These are phyloP conservation scores for Colletotrichum phormii DNA, from an alignment of 2,329 filamentous ascomycete genomes.

Conservation along the genomic window DNA sequence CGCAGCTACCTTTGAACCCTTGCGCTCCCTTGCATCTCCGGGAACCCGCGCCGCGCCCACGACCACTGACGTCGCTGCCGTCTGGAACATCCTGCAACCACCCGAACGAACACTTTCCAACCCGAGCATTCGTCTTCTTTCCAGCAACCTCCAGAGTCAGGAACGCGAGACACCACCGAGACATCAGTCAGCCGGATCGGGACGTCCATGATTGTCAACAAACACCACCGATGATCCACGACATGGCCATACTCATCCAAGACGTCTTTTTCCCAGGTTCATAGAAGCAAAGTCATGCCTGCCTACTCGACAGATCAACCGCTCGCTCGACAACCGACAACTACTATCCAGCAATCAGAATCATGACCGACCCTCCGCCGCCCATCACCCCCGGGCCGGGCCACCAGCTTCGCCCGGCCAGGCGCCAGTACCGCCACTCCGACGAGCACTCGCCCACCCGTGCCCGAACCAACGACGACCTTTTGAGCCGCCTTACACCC, in stretches of 20 bases:
- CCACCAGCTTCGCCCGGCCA: conserved; percentile 48
- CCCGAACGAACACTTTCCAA: conserved; percentile 8
- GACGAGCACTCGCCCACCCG: conserved; percentile 59
- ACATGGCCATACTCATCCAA: conserved; percentile 27
- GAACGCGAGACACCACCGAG: conserved; percentile 8
- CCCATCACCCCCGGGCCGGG: conserved; percentile 46
- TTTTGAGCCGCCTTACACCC: conserved; percentile 72
- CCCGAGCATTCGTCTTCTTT: not conserved
- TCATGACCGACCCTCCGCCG: conserved; percentile 51
- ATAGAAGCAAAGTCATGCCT: conserved; percentile 35
- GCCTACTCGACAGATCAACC: conserved; percentile 18
- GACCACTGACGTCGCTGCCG: conserved; percentile 12
- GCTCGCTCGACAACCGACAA: conserved; percentile 35
- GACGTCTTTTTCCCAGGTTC: conserved; percentile 30
- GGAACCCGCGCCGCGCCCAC: conserved; percentile 16
- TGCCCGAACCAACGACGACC: conserved; percentile 63
- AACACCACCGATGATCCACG: conserved; percentile 34
- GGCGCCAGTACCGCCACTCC: conserved; percentile 52
- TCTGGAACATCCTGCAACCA: conserved; percentile 18
- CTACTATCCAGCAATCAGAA: conserved; percentile 29
- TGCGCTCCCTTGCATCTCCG: conserved; percentile 23
- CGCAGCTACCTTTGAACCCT: not conserved
- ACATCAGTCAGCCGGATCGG: conserved; percentile 1
- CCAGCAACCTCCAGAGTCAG: not conserved
- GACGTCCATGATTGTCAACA: conserved; percentile 13